Percentiles rank a stretch among this genome's conserved stretches.
Evolutionary conservation across 768 basidiomycete genomes (phyloP).

Genomic region (Naganishia friedmannii): DNA sequence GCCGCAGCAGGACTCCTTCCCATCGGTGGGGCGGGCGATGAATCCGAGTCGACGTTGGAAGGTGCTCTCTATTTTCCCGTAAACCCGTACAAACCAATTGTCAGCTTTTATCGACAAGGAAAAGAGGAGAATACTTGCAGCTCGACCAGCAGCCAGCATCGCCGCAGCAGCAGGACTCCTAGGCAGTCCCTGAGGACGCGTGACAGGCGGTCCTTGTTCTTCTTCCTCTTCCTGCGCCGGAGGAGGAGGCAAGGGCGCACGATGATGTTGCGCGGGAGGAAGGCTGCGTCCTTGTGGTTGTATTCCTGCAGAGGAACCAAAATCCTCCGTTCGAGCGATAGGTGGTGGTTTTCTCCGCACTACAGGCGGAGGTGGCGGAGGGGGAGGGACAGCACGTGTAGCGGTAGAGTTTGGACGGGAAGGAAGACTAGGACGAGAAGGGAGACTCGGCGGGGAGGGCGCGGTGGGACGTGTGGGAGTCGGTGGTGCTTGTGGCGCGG

Average conservation of each 20-base stretch:
- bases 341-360: slow-evolving; percentile 13
- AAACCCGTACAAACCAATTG: too few species aligned
- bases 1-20: slow-evolving; percentile 44
- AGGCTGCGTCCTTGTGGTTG: too few species aligned
- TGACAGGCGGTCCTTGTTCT: too few species aligned
- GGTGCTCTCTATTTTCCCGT: too few species aligned
- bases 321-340: slow-evolving; percentile 1
- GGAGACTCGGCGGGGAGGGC: neutral
- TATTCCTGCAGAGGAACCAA: too few species aligned
- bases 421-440: neutral
- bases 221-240: too few species aligned
- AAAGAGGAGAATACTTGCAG: too few species aligned
- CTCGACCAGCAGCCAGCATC: slow-evolving; percentile 5
- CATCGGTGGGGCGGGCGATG: too few species aligned
- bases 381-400: neutral
- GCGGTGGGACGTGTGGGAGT: neutral
- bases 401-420: slow-evolving; percentile 10
- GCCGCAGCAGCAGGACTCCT: slow-evolving; percentile 44
- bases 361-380: slow-evolving; percentile 4
- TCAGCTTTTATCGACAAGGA: neutral
- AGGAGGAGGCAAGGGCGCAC: too few species aligned
- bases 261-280: too few species aligned
- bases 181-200: slow-evolving; percentile 34
- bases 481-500: neutral
- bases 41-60: too few species aligned